Evolutionary conservation across 768 basidiomycete genomes (phyloP), one percentile per base, ranked within the genome.

Genomic region (Amanita polypyramis): DNA sequence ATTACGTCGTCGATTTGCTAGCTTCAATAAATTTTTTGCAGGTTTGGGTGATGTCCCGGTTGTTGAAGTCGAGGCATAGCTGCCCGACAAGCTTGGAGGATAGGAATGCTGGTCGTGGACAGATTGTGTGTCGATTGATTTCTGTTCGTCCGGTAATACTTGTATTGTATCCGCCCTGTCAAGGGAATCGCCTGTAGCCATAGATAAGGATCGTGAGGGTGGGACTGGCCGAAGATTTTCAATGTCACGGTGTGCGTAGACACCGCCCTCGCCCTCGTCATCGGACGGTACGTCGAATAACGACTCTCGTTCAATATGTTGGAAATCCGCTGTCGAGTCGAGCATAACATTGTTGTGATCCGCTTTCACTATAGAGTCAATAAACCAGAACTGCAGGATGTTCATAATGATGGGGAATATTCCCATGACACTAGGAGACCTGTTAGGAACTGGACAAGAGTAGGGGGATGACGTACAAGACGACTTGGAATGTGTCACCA

Each of bases 301-400:
- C 15, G 86, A 85, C 58, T 85, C 77, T 44, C 66, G 67, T 52
- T 79, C 80, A 2, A 61, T 60, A 17, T 60, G 52, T 29, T 74
- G 66, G 49, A 60, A 38, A 30, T 65, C 59, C 14, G 71, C 57
- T 49, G 70, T 65, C 0, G 70, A 41, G 17, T 69, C 74, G 17
- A 75, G 67, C 58, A 3, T 72, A 57, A 7, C 65, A 54, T 23
- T 58, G 54, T 30, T 62, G 58, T 14, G 63, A 58, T 14, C 63
- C 1, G 82, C 82, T 65, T 93, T 93, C 59, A 93, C 87, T 45
- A 93, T 92, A 0, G 87, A 85, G 65, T 96, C 91, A 50, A 96
- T 93, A 43, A 96, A 69, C 81, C 93, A 93, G 73, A 97, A 97
- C 61, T 98, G 95, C 9, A 90, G 55, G 32, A 91, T 66, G 62